Base-by-base conservation (phyloP, 169 alveolate genomes). In the Plasmodium berghei region DNA sequence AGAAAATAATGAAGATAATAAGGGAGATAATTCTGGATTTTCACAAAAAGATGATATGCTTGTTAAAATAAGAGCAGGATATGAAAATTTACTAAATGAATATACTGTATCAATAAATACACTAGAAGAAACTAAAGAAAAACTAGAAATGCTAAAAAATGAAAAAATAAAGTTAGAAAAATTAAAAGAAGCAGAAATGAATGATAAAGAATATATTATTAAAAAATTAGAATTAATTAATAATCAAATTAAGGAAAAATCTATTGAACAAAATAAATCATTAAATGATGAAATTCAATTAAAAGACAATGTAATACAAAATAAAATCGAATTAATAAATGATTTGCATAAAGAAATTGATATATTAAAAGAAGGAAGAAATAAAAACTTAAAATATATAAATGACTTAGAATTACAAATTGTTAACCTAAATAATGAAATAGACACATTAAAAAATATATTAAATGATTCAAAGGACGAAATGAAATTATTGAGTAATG, bases 161-260 rank as follows among this genome's bases (percentile, higher is more conserved):
- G 90, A 80, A 80, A 80, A 67, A 20, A 61, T 67, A 16, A 69
- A 80, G 40, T 46, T 66, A 26, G 83, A 80, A 80, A 80, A 56
- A 59, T 54, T 66, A 80, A 80, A 80, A 69, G 73, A 80, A 54
- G 42, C 42, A 18, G 85, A 80, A 67, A 54, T 67, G 45, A 55
- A 80, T 26, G 90, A 80, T 40, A 80, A 80, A 67, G 90, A 80
- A 67, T 54, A 34, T 54, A 80, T 80, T 80, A 66, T 80, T 40
- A 42, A 80, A 80, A 80, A 80, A 14, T 80, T 80, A 46, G 80
- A 80, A 54, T 59, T 42, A 80, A 52, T 80, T 28, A 80, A 80
- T 28, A 67, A n/a, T 28, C 64, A 80, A 80, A 42, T 80, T 5
- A 28, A 62, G 62, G 83, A 80, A 20, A 80, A 80, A 48, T 48